Conservation (phyloP, 805 yeast genomes). For the Wickerhamomyces chaumierensis region DNA sequence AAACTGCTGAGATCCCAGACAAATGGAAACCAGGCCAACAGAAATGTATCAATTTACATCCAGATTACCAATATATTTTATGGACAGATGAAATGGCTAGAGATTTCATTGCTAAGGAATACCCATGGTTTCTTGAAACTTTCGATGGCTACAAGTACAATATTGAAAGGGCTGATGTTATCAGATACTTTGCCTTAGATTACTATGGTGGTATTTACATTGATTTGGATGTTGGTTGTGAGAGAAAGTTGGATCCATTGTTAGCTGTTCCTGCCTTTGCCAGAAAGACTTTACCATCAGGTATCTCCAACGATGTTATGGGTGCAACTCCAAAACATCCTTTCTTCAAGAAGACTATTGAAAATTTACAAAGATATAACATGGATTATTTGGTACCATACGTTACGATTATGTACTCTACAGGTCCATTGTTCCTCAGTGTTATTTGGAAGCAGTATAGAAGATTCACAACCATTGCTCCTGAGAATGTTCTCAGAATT, state of each 20-base stretch:
- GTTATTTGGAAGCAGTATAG: conserved; percentile 83
- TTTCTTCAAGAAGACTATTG: conserved; percentile 62
- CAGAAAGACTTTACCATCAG: conserved; percentile 81
- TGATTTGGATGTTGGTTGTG: conserved; percentile 86
- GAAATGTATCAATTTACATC: conserved; percentile 67
- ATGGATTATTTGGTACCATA: conserved; percentile 77
- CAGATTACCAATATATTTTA: conserved; percentile 76
- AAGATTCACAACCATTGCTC: conserved; percentile 59
- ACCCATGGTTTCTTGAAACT: conserved; percentile 76
- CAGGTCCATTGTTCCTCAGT: conserved; percentile 83
- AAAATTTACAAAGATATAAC: conserved; percentile 50
- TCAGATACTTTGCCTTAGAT: conserved; percentile 71
- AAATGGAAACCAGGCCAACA: conserved; percentile 73
- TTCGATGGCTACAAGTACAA: conserved; percentile 73
- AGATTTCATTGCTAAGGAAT: conserved; percentile 66
- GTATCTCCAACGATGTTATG: conserved; percentile 89
- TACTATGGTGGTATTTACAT: conserved; percentile 87
- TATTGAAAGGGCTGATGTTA: conserved; percentile 84
- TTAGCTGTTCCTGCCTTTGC: conserved; percentile 77
- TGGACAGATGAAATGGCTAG: conserved; percentile 87
- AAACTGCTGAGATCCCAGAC: conserved; percentile 67
- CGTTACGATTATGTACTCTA: conserved; percentile 83
- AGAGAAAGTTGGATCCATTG: conserved; percentile 67
- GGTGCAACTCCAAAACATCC: conserved; percentile 84
- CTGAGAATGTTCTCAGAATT: conserved; percentile 53